Base-by-base conservation (phyloP, 768 basidiomycete genomes). In the Serendipita indica region DNA sequence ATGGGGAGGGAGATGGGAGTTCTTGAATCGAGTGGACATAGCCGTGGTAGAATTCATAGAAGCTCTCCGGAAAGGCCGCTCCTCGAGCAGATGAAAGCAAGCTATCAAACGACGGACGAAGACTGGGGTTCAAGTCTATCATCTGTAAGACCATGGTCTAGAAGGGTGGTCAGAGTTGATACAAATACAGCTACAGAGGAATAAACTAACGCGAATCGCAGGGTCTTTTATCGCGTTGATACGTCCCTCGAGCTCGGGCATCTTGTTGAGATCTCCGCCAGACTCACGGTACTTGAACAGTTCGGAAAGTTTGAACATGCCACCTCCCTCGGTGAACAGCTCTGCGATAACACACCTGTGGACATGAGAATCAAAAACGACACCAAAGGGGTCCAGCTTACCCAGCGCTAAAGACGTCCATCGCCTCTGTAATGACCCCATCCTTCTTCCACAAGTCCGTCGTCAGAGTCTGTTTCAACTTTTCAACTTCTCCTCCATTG, bases 351-450 rank as follows among this genome's bases (percentile, higher is more conserved):
- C 92, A 68, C 94, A 97, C 22, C 49, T 54, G 22, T 10, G 20
- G 1, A 27, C 30, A 4, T 10, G 22, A 27, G 22, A n/a, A 22
- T 3, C n/a, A 3, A 10, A n/a, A 22, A 54, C 41, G 41, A 43
- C 6, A n/a, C 27, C 16, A 25, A 7, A 43, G 5, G 16, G 7
- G 30, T 10, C 3, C n/a, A 30, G 30, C 22, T 10, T 54, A 54
- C 49, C 96, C 96, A 0, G 79, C 79, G 63, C 91, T 90, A 66
- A 98, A 99, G 56, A 92, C 86, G 68, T 99, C 96, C 96, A 99
- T 99, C 2, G 86, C 78, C 70, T 99, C 91, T 0, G 91, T 93
- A 25, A 97, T 84, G 63, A 77, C 82, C 1, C 82, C 84, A 61
- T 96, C 86, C 41, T 84, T 72, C 68, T 80, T 82, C 0, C 82